Conservation (phyloP, 805 yeast species). For the Nakazawaea wyomingensis region DNA sequence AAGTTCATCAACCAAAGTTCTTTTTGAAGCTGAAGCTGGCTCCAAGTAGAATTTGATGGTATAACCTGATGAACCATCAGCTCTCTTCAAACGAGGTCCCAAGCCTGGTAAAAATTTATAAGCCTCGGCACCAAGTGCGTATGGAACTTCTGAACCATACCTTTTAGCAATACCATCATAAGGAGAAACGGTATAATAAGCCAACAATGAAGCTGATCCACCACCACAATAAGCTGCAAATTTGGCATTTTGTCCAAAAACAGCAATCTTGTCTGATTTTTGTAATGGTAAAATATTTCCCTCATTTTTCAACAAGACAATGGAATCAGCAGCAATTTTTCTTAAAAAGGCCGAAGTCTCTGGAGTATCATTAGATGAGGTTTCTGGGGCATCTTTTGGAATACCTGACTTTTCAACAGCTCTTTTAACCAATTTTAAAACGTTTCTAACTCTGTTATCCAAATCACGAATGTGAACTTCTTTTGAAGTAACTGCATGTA, state of each 20-base stretch:
- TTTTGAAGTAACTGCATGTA: conserved; percentile 36
- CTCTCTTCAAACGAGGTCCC: conserved; percentile 12
- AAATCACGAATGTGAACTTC: conserved; percentile 36
- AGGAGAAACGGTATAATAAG: conserved; percentile 42
- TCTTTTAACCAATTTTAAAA: conserved; percentile 42
- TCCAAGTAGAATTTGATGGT: conserved; percentile 11
- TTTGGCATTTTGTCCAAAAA: conserved; percentile 54
- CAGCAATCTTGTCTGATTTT: conserved; percentile 34
- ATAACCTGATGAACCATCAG: conserved; percentile 12
- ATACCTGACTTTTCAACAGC: conserved; percentile 34
- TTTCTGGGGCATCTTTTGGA: conserved; percentile 34
- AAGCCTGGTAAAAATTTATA: conserved; percentile 11
- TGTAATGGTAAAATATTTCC: conserved; percentile 38
- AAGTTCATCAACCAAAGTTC: conserved; percentile 25
- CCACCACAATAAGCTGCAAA: conserved; percentile 47
- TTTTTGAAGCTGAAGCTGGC: conserved; percentile 16
- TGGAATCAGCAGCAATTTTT: conserved; percentile 43
- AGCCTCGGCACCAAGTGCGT: conserved; percentile 10
- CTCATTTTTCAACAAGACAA: conserved; percentile 55
- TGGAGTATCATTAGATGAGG: conserved; percentile 36
- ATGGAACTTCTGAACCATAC: conserved; percentile 9
- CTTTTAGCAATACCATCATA: conserved; percentile 35
- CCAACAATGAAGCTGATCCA: conserved; percentile 48
- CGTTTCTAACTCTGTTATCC: conserved; percentile 43
- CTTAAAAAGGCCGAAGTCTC: conserved; percentile 39